Base-by-base conservation (phyloP, 768 basidiomycete genomes). In the Lactarius tabidus region DNA sequence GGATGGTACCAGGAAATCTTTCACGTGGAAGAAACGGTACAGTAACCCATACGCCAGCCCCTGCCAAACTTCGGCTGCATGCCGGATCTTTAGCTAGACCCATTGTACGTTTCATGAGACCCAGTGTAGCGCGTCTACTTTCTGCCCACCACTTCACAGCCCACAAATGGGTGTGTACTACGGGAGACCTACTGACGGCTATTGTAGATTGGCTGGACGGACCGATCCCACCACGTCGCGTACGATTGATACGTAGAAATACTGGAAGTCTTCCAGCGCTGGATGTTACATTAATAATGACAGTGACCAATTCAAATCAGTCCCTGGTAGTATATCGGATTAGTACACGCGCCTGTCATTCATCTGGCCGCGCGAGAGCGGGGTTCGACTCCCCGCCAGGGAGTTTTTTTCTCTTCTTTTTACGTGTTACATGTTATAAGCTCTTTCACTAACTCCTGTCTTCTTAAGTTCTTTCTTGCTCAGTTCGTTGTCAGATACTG, bases 91-190 rank as follows among this genome's bases (percentile, higher is more conserved):
- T 58, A 58, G 45, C 29, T 70, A 54, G 31, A 36, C 41, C 31
- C 36, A 45, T 43, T 28, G 14, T 36, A n/a, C 36, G 6, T 20
- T 9, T 54, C 38, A 35, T 54, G 15, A n/a, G 53, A 38, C 74
- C 80, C 62, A 66, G 82, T 82, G 80, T n/a, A 59, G 78, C 58
- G 7, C 79, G 65, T 88, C 85, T 29, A 76, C 80, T 68, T n/a
- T 83, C 75, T 7, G 85, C 85, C 85, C 85, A 86, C 85, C 85
- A 87, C 72, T 81, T 77, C 20, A 83, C 84, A 20, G 80, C 82
- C 85, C 85, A 26, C 3, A 23, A 31, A 35, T 4, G 23, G 26
- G 45, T 29, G 72, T 79, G 66, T 67, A 83, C 81, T 75, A 70
- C 81, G 85, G 1, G 78, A 79, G 2, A 71, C 84, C 64, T 75